Percentiles rank a stretch among this genome's conserved stretches.
Evolutionary conservation across 2,329 filamentous ascomycete genomes (phyloP).

Genomic region (Fusarium sarcochroum): DNA sequence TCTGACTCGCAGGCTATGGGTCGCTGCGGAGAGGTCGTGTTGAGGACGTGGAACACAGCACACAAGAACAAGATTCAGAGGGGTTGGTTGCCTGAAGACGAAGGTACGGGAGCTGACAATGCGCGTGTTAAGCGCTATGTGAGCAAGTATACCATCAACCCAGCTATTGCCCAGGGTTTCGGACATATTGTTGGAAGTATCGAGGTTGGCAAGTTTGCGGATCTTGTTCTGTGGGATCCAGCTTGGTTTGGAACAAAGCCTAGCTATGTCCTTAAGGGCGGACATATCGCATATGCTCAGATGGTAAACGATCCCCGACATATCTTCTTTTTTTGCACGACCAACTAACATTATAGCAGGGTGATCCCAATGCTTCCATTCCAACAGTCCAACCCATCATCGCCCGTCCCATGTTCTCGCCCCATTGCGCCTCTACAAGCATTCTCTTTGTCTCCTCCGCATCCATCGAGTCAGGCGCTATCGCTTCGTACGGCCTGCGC

Average conservation of each 20-base stretch:
- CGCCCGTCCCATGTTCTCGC: constrained; percentile 87
- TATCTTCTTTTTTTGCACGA: background rate
- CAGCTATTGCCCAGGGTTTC: constrained; percentile 92
- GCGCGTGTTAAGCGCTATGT: constrained; percentile 93
- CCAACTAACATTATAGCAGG: constrained; percentile 59
- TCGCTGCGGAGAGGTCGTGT: constrained; percentile 91
- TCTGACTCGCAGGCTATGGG: constrained; percentile 98
- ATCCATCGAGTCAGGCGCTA: constrained; percentile 75
- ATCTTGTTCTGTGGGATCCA: constrained; percentile 89
- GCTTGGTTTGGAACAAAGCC: constrained; percentile 92
- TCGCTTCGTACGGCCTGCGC: constrained; percentile 79
- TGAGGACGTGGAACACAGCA: constrained; percentile 96
- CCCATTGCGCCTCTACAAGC: constrained; percentile 77
- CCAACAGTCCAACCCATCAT: constrained; percentile 89
- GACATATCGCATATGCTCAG: constrained; percentile 84
- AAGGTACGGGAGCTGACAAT: constrained; percentile 86
- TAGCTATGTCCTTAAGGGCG: constrained; percentile 84
- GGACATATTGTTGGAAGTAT: constrained; percentile 86
- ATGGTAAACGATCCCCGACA: constrained; percentile 72
- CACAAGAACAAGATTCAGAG: constrained; percentile 96
- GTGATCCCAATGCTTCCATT: constrained; percentile 86
- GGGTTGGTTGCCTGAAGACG: constrained; percentile 81
- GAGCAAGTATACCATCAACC: constrained; percentile 97
- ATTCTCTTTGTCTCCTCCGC: constrained; percentile 87
- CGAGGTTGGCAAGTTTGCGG: constrained; percentile 90